Base-by-base conservation (phyloP, 495 filamentous ascomycete genomes). In the Aspergillus sclerotiicarbonarius region DNA sequence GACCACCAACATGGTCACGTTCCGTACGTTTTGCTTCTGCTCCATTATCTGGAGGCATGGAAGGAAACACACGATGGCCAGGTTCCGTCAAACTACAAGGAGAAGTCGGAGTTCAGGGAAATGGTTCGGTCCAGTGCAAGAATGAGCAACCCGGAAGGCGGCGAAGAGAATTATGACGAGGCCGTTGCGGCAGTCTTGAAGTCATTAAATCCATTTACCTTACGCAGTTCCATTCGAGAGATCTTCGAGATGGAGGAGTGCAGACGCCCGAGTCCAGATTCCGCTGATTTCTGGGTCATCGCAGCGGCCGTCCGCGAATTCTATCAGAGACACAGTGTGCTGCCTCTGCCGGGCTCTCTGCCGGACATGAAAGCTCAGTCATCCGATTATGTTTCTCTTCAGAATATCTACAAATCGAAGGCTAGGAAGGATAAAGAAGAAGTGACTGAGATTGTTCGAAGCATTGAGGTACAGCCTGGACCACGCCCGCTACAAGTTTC, bases 281-380 rank as follows among this genome's bases (percentile, higher is more conserved):
- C 78, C 0, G 63, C 70, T 6, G 75, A 80, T 50, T 99, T 98
- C 76, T 99, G 94, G 94, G 71, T 96, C 57, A 92, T 97, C 64
- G 90, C 92, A 8, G 79, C 87, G 60, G 93, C 92, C 2, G 80
- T 98, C 60, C 81, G 80, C 37, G 62, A 79, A 31, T 99, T 98
- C 73, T 86, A 93, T 66, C 67, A 74, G 12, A 80, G 78, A 53
- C 85, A 96, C 64, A 73, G 77, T 18, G 80, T 85, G 39, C 82
- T 98, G 6, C 94, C 94, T 18, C 76, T 99, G 0, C 89, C 92
- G 3, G 95, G 94, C 46, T 86, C 87, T 18, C 78, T 98, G 13
- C 95, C 94, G 6, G 94, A 99, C 73, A 99, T 99, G 94, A 99
- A 99, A 75, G 91, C 94, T 31, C 84, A 92, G 70, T 96, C 91